Base-by-base conservation (phyloP, 768 basidiomycete species). In the Leucocoprinus leucothites region DNA sequence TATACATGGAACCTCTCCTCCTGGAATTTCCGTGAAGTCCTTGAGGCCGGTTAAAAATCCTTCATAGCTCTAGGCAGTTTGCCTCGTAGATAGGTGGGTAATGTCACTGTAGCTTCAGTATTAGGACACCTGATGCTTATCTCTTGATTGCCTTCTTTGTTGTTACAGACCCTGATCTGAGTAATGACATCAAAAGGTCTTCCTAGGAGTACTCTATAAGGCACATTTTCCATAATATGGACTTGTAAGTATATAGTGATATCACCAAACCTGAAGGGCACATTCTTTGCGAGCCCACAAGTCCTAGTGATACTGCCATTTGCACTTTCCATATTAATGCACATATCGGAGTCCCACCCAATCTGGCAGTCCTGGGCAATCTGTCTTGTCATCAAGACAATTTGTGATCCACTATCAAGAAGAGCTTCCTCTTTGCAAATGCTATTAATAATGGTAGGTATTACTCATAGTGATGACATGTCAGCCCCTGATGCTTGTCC, bases 141-240 rank as follows among this genome's bases (percentile, higher is more conserved):
- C 0, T 52, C 58, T 42, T 65, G 61, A 1, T 52, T 52, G 5
- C 62, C 67, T 49, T 63, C 52, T 2, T 28, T 41, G 7, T 48
- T 48, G 42, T 65, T 66, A 1, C 55, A 56, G 1, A 63, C 48
- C 3, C 49, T 52, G 41, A 59, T 65, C 18, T 51, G 13, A 1
- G 67, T 67, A 1, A 69, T 34, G 1, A 63, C 61, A 53, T 68
- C 64, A 51, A 71, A 69, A 3, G 70, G 67, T 28, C 68, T 46
- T 4, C 69, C 69, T 1, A 71, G 47, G 3, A 71, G 34, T 1
- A 71, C 61, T 13, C 60, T 57, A 48, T 71, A 71, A 0, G 69
- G 61, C 0, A 63, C 61, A 1, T 53, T 51, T 18, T 57, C 36
- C 7, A 71, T 62, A 3, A 71, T 57, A 42, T 71, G 69, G 7